Evolutionary conservation across 1,139 yeast species (phyloP).

Genomic region (Yueomyces sp.): DNA sequence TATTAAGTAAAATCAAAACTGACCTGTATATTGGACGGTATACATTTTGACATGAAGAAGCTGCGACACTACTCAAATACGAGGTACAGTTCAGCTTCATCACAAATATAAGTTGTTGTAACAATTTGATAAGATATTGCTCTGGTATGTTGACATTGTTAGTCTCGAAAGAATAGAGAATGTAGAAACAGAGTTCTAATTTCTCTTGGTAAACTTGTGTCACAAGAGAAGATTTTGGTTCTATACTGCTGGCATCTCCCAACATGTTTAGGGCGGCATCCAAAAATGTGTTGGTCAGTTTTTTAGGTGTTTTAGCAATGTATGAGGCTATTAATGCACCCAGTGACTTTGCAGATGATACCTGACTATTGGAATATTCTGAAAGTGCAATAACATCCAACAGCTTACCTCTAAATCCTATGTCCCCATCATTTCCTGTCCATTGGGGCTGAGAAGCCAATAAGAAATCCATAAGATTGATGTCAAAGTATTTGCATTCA

Average conservation of each 20-base stretch:
- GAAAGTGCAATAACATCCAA: slow-evolving; percentile 49
- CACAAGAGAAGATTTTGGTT: slow-evolving; percentile 37
- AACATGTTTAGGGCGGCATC: slow-evolving; percentile 39
- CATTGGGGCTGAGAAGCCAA: slow-evolving; percentile 38
- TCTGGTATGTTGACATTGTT: slow-evolving; percentile 21
- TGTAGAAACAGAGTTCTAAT: slow-evolving; percentile 56
- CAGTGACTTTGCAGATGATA: slow-evolving; percentile 58
- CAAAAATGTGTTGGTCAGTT: slow-evolving; percentile 29
- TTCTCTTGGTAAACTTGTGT: slow-evolving; percentile 47
- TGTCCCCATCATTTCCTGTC: slow-evolving; percentile 26
- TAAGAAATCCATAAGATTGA: slow-evolving; percentile 49
- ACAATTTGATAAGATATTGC: slow-evolving; percentile 11
- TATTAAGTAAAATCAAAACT: slow-evolving; percentile 35
- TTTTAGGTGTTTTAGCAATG: slow-evolving; percentile 26
- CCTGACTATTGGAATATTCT: slow-evolving; percentile 56
- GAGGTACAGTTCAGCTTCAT: slow-evolving; percentile 36
- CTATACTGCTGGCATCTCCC: slow-evolving; percentile 40
- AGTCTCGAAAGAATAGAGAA: slow-evolving; percentile 35
- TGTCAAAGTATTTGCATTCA: slow-evolving; percentile 42
- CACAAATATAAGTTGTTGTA: slow-evolving; percentile 19
- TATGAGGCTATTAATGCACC: slow-evolving; percentile 66
- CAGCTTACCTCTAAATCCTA: slow-evolving; percentile 38
- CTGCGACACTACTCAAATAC: slow-evolving; percentile 31
- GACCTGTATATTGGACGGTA: slow-evolving; percentile 55
- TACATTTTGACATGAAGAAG: slow-evolving; percentile 27